These are phyloP conservation scores for Logfia minima DNA, from an alignment of 129 eudicot genomes.

Conservation along the genomic window DNA sequence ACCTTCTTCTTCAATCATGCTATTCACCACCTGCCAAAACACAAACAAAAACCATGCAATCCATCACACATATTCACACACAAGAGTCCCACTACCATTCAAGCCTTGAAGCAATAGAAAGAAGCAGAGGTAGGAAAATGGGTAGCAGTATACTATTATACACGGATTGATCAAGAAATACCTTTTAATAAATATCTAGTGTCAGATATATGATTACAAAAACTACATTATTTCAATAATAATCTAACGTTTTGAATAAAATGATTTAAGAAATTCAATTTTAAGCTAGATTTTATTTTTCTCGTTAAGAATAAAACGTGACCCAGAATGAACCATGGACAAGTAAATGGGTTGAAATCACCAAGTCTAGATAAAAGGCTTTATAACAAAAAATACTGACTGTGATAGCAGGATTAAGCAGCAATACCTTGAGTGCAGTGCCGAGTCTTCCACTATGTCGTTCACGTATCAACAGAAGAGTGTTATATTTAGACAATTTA, in stretches of 20 bases:
- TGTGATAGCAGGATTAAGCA: neutral
- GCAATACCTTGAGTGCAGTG: conserved; percentile 77
- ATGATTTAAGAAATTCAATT: neutral
- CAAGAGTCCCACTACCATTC: neutral
- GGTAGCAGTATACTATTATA: too few species aligned
- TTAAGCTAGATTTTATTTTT: neutral
- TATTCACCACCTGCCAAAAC: conserved; percentile 56
- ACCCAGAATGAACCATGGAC: neutral
- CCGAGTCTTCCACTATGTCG: conserved; percentile 75
- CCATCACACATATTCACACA: neutral
- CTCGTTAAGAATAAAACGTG: neutral
- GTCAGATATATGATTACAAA: neutral
- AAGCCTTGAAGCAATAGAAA: neutral
- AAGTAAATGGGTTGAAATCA: neutral
- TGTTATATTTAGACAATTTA: conserved; percentile 64
- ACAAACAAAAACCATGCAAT: neutral
- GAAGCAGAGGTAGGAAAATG: too few species aligned
- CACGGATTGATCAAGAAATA: too few species aligned
- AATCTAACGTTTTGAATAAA: neutral
- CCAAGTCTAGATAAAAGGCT: too few species aligned
- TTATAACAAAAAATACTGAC: neutral
- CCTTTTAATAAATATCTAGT: neutral
- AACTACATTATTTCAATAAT: too few species aligned
- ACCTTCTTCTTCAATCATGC: conserved; percentile 65
- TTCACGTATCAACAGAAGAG: conserved; percentile 71